These are phyloP conservation scores for Achlya hypogyna DNA, from an alignment of 352 stramenopile genomes.

Conservation along the genomic window DNA sequence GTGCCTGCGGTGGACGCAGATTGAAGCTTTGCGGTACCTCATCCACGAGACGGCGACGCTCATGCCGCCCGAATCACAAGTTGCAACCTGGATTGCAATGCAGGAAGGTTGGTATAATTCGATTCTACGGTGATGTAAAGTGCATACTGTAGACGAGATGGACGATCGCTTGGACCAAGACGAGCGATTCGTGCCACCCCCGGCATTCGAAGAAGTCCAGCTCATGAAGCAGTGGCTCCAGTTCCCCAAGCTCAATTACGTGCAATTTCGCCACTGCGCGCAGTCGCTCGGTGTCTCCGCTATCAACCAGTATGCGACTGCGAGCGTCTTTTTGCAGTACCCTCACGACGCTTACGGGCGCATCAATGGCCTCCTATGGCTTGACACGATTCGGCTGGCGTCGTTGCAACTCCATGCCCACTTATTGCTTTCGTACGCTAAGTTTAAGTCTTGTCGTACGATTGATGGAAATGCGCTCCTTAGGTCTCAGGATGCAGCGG, in stretches of 20 bases:
- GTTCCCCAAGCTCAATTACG: neutral
- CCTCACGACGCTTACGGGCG: conserved; percentile 11
- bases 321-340: conserved; percentile 9
- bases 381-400: neutral
- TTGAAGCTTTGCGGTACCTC: neutral
- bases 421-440: neutral
- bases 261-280: neutral
- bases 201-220: conserved; percentile 9
- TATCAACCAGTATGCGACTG: neutral
- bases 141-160: neutral
- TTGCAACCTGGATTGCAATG: neutral
- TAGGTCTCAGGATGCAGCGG: neutral
- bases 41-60: neutral
- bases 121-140: neutral
- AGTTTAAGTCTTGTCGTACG: neutral
- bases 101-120: conserved; percentile 8
- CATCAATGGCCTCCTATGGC: conserved; percentile 11
- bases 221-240: neutral
- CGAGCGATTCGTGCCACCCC: neutral
- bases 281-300: neutral
- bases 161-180: neutral
- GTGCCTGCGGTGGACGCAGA: neutral
- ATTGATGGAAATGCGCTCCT: neutral
- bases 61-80: neutral
- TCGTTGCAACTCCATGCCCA: neutral